Percentiles rank a stretch among this genome's conserved stretches.
Evolutionary conservation across 257 asterid species (phyloP).

Genomic region (Ilex aquifolium): DNA sequence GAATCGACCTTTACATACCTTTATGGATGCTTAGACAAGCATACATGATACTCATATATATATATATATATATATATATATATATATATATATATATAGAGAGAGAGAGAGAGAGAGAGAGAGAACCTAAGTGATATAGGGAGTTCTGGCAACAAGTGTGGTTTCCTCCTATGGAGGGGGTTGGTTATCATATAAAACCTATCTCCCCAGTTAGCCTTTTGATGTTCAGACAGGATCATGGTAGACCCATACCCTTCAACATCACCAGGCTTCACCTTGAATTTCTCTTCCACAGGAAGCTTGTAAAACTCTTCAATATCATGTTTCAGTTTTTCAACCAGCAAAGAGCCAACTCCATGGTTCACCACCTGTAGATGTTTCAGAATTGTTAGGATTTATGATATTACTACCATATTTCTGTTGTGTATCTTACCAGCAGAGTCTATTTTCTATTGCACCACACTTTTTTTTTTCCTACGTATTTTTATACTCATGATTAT

Average conservation of each 20-base stretch:
- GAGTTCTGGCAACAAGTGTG: slow-evolving; percentile 51
- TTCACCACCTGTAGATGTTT: slow-evolving; percentile 40
- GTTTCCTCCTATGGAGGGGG: slow-evolving; percentile 31
- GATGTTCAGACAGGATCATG: slow-evolving; percentile 16
- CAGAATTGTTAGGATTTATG: no score
- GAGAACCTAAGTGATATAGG: neutral
- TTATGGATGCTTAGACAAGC: no score
- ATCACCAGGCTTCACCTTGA: slow-evolving; percentile 26
- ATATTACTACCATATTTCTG: neutral
- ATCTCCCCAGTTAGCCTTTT: slow-evolving; percentile 56
- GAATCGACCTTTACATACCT: no score
- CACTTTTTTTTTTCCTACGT: no score
- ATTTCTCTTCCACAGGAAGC: slow-evolving; percentile 53
- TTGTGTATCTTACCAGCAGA: no score
- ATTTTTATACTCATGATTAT: no score
- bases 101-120: slow-evolving; percentile 14
- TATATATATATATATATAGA: slow-evolving; percentile 7
- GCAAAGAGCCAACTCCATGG: slow-evolving; percentile 40
- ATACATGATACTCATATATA: no score
- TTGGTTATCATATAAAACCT: slow-evolving; percentile 50
- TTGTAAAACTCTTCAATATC: slow-evolving; percentile 54
- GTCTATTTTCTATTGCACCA: no score
- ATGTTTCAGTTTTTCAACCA: slow-evolving; percentile 39
- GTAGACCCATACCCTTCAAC: slow-evolving; percentile 55
- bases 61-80: no score